These are phyloP conservation scores for Uronychia setigera DNA, from an alignment of 73 alveolate genomes.

Conservation along the genomic window DNA sequence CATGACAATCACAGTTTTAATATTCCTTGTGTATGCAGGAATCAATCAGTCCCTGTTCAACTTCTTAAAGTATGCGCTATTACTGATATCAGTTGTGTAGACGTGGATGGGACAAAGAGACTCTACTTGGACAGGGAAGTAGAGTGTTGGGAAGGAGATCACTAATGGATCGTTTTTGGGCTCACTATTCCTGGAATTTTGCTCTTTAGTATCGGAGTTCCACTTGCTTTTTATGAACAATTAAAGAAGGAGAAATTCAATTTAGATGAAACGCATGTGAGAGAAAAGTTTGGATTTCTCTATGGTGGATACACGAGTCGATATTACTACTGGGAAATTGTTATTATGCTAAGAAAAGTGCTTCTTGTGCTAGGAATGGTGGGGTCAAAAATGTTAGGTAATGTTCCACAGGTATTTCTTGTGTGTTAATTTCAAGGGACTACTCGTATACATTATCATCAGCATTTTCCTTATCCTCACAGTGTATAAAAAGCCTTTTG, in stretches of 20 bases:
- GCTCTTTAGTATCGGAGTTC: conserved; percentile 24
- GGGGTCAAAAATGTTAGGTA: neutral
- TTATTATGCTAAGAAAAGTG: conserved; percentile 33
- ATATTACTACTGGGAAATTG: conserved; percentile 46
- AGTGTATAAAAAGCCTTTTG: neutral
- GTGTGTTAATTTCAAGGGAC: neutral
- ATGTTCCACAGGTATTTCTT: neutral
- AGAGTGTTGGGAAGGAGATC: neutral
- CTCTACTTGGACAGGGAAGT: neutral
- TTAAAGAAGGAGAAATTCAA: neutral
- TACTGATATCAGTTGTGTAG: neutral
- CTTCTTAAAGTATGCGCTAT: neutral
- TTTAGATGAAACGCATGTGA: neutral
- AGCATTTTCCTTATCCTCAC: neutral
- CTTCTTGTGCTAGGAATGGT: neutral
- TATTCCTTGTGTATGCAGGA: conserved; percentile 17
- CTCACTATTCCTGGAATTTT: conserved; percentile 17
- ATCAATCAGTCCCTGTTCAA: conserved; percentile 12
- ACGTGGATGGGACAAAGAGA: neutral
- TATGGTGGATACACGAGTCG: conserved; percentile 26
- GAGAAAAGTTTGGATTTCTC: conserved; percentile 41
- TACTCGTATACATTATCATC: neutral
- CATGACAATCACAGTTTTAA: conserved; percentile 9
- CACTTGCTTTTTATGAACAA: neutral
- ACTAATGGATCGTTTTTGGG: conserved; percentile 5